Base-by-base conservation (phyloP, 2,329 filamentous ascomycete species). In the Drechslerella coelobrocha region DNA sequence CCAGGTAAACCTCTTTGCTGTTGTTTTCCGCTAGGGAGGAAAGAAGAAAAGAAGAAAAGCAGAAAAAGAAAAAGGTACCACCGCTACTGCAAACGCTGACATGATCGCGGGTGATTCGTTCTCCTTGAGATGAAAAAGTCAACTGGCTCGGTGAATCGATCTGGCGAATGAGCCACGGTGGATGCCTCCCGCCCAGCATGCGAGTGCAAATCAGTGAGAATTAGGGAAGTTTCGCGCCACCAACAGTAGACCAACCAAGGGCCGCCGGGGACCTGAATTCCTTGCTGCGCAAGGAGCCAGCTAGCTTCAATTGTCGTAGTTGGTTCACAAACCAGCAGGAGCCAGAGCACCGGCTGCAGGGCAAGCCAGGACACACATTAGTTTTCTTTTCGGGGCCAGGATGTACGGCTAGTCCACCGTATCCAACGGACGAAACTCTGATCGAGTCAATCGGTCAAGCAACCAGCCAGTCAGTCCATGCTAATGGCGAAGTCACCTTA, bases 401-500 rank as follows among this genome's bases (percentile, higher is more conserved):
- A 68, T 68, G 55, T 55, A 68, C 62, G 50, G 63, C 54, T 43
- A 43, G 55, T 57, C 51, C 55, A 69, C 63, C 63, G 50, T 68
- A 60, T 61, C 55, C 43, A 61, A 52, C 57, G 51, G 51, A 69
- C 51, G 45, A 69, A 61, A 61, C 48, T 61, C 34, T 61, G 51
- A 52, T 61, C 63, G 27, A 62, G 48, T 61, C 56, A 69, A 61
- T 48, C 41, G 56, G 57, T n/a, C n/a, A n/a, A n/a, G 3, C 34
- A 39, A 10, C 52, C 47, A 43, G 27, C 14, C 47, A 61, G 56
- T 61, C 63, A 69, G 56, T 69, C 56, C 63, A 61, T 69, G 50
- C 50, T 61, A 69, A 61, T 69, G 63, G 63, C 52, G 52, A 69
- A 69, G 63, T 69, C 63, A 69, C 63, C 63, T 61, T 69, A 69